Evolutionary conservation across 2,329 filamentous ascomycete genomes (phyloP).

Genomic region (Aureobasidium sp.): DNA sequence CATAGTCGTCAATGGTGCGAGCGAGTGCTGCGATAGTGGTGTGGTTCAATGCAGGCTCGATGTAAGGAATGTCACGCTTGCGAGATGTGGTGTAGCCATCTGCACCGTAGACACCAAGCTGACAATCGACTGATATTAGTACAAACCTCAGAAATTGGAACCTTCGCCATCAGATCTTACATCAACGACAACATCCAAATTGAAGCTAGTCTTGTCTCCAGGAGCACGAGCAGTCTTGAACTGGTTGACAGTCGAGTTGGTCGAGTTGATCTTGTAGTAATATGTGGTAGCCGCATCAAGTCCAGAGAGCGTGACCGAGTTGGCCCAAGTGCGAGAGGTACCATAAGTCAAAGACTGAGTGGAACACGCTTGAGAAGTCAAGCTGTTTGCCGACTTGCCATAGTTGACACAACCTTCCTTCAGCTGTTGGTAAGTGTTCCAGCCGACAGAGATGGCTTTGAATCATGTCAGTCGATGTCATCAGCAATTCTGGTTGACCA

Average conservation of each 20-base stretch:
- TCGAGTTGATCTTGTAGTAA: constrained; percentile 54
- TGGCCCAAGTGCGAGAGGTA: constrained; percentile 49
- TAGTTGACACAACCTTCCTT: constrained; percentile 46
- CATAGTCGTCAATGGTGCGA: constrained; percentile 47
- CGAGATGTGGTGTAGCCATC: constrained; percentile 40
- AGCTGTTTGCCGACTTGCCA: constrained; percentile 36
- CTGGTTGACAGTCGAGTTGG: constrained; percentile 47
- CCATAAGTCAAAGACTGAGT: constrained; percentile 44
- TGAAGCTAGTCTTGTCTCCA: constrained; percentile 50
- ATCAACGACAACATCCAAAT: constrained; percentile 48
- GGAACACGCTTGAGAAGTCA: constrained; percentile 41
- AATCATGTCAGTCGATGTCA: neutral
- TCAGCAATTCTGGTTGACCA: neutral
- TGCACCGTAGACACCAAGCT: constrained; percentile 48
- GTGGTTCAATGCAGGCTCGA: constrained; percentile 50
- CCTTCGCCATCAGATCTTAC: too few relatives aligned
- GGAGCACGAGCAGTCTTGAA: constrained; percentile 49
- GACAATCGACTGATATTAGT: constrained; percentile 14
- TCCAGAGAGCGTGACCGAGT: constrained; percentile 41
- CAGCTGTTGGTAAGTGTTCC: constrained; percentile 50
- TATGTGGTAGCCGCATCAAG: constrained; percentile 50
- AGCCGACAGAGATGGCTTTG: constrained; percentile 45
- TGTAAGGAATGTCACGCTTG: constrained; percentile 45
- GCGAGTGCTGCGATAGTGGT: constrained; percentile 52
- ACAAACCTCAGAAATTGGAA: too few relatives aligned